Evolutionary conservation across 2,329 filamentous ascomycete genomes (phyloP).

Genomic region (Epichloe aotearoae): DNA sequence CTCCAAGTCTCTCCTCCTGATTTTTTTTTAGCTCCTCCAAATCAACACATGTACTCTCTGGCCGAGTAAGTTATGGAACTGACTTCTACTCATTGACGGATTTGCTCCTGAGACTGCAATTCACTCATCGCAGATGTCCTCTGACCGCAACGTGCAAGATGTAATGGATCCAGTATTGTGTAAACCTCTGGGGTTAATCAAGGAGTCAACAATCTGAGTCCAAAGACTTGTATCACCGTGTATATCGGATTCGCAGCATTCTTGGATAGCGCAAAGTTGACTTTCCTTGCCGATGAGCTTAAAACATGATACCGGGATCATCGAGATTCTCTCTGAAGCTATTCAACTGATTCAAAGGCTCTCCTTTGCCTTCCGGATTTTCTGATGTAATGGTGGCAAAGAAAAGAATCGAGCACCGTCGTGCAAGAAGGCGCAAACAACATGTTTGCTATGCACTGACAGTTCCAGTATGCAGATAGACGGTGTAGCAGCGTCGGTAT

Average conservation of each 20-base stretch:
- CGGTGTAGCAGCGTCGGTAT: no score
- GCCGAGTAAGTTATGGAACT: no score
- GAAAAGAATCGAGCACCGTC: constrained; percentile 6
- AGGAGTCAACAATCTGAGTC: constrained; percentile 5
- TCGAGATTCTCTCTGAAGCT: constrained; percentile 5
- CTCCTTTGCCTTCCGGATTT: constrained; percentile 6
- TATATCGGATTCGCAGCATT: constrained; percentile 3
- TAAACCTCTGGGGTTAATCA: not conserved
- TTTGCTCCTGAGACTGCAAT: no score
- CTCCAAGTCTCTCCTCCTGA: no score
- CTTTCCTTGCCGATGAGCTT: constrained; percentile 4
- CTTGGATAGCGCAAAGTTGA: constrained; percentile 1
- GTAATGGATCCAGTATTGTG: not conserved
- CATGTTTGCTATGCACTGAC: no score
- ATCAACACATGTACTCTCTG: no score
- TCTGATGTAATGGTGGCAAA: constrained; percentile 4
- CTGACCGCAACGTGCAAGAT: no score
- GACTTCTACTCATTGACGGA: no score
- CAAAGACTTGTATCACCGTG: constrained; percentile 5
- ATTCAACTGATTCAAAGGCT: constrained; percentile 2
- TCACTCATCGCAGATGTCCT: no score
- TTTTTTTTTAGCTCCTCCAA: no score
- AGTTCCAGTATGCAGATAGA: no score
- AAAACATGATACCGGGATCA: constrained; percentile 3
- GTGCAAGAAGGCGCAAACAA: constrained; percentile 5